phyloP scores from a whole-genome alignment of 208 protist species.

The Tritrichomonas musculus region DNA sequence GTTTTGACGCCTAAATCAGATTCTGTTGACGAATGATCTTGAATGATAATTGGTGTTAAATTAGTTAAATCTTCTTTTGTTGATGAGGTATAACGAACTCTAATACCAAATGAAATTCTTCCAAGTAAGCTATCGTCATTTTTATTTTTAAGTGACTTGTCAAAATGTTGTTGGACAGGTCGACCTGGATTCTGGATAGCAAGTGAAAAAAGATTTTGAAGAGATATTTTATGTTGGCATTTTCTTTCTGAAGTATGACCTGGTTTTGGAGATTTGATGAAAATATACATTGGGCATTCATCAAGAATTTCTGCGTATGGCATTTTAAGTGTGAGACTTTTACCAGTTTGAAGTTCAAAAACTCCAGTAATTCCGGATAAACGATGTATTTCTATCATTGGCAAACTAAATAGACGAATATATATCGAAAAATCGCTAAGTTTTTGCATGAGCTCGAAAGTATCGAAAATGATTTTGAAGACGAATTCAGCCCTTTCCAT shows the following conservation, averaged over 20 bases:
- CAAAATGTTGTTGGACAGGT: background rate
- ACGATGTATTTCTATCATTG: background rate
- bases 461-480: slow-evolving; percentile 31
- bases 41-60: background rate
- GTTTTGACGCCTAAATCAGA: background rate
- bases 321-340: slow-evolving; percentile 14
- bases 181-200: background rate
- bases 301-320: slow-evolving; percentile 19
- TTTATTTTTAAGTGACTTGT: background rate
- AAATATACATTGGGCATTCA: background rate
- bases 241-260: background rate
- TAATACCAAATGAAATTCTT: background rate
- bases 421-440: background rate
- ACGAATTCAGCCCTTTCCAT: slow-evolving; percentile 29
- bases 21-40: background rate
- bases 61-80: background rate
- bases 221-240: background rate
- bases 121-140: background rate
- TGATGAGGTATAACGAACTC: background rate
- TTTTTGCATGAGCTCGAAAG: background rate
- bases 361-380: background rate
- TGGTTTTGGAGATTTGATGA: background rate
- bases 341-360: background rate
- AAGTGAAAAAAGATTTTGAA: background rate
- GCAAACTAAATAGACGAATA: background rate